Conservation (phyloP, 2,329 filamentous ascomycete species). For the Penicillium italicum region DNA sequence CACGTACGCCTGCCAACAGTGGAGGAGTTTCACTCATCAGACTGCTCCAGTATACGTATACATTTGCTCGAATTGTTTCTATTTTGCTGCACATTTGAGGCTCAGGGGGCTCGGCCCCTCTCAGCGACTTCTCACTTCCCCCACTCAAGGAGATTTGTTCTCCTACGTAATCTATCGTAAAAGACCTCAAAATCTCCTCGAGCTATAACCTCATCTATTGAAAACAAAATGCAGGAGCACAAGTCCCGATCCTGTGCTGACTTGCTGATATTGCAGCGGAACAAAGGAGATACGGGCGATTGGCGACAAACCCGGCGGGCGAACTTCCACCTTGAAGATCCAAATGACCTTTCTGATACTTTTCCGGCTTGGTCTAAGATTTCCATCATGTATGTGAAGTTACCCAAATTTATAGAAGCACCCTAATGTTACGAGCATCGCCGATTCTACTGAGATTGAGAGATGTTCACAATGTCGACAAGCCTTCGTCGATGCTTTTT, state of each 20-base stretch:
- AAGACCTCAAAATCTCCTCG: not conserved
- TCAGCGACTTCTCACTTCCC: not conserved
- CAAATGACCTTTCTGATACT: not conserved
- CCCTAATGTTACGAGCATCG: not conserved
- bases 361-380: conserved; percentile 3
- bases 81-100: not conserved
- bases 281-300: not conserved
- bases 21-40: conserved; percentile 6
- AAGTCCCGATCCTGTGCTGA: not conserved
- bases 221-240: not conserved
- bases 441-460: not conserved
- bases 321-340: not conserved
- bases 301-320: not conserved
- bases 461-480: conserved; percentile 2
- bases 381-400: not conserved
- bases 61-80: not conserved
- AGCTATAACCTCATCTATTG: not conserved
- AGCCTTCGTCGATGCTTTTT: not conserved
- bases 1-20: conserved; percentile 39
- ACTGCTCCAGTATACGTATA: not conserved
- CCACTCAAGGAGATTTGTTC: not conserved
- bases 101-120: conserved; percentile 1
- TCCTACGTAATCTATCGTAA: not conserved
- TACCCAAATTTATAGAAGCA: not conserved
- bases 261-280: not conserved